These are phyloP conservation scores for Insectozyma bohioensis DNA, from an alignment of 1,139 yeast species.

Conservation along the genomic window DNA sequence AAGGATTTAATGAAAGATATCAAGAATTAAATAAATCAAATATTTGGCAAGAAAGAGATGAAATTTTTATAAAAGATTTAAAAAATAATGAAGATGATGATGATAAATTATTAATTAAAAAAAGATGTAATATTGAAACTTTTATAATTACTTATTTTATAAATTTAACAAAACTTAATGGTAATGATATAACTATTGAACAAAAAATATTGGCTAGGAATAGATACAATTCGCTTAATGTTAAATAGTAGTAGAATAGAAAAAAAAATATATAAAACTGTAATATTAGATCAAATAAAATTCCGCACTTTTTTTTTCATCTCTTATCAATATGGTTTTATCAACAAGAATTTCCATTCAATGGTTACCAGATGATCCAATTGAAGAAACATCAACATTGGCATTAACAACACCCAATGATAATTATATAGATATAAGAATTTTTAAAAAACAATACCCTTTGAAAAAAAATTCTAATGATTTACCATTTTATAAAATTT, in stretches of 20 bases:
- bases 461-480: conserved; percentile 7
- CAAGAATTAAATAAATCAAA: conserved; percentile 35
- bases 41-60: conserved; percentile 38
- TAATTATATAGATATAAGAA: conserved; percentile 47
- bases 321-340: conserved; percentile 23
- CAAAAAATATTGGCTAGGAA: too few species aligned
- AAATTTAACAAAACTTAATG: conserved; percentile 40
- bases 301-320: conserved; percentile 8
- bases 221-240: background rate
- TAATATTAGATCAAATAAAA: background rate
- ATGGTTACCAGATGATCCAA: conserved; percentile 48
- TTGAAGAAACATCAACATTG: conserved; percentile 51
- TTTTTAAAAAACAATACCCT: conserved; percentile 26
- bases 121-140: conserved; percentile 39
- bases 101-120: conserved; percentile 24
- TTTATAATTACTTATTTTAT: conserved; percentile 37
- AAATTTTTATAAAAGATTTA: conserved; percentile 19
- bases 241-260: too few species aligned
- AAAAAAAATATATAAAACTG: background rate
- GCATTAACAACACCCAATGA: conserved; percentile 48
- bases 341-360: conserved; percentile 51
- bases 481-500: conserved; percentile 22
- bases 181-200: conserved; percentile 33
- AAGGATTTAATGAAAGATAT: conserved; percentile 43
- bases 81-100: conserved; percentile 11